These are phyloP conservation scores for Pyrus pyrifolia DNA, from an alignment of 306 rosid genomes.

Conservation along the genomic window DNA sequence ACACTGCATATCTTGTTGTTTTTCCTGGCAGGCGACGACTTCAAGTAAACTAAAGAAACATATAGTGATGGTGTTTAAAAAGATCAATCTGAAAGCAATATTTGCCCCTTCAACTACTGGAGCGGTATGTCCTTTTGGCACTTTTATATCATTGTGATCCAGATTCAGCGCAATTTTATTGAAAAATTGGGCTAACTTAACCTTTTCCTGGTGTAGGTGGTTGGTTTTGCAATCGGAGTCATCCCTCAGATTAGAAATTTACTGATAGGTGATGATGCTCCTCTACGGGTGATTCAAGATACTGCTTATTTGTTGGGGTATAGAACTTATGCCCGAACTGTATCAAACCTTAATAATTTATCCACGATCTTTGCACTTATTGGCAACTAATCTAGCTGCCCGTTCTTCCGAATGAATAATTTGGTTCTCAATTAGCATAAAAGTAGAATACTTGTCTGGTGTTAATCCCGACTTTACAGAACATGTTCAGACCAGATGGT, in stretches of 20 bases:
- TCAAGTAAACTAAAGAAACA: conserved; percentile 22
- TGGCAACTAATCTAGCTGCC: too few species aligned
- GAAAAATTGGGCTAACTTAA: neutral
- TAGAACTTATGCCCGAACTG: neutral
- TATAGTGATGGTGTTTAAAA: conserved; percentile 14
- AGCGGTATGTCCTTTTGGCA: conserved; percentile 39
- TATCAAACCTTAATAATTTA: too few species aligned
- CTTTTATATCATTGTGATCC: too few species aligned
- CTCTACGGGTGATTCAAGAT: conserved; percentile 63
- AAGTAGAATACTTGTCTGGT: too few species aligned
- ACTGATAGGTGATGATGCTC: conserved; percentile 58
- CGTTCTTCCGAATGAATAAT: too few species aligned
- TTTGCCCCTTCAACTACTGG: conserved; percentile 80
- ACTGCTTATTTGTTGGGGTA: conserved; percentile 66
- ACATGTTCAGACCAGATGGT: too few species aligned
- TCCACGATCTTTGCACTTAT: too few species aligned
- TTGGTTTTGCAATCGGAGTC: conserved; percentile 57
- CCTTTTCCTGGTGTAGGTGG: conserved; percentile 27
- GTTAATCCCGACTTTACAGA: too few species aligned
- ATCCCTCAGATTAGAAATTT: conserved; percentile 38
- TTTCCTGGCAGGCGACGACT: conserved; percentile 32
- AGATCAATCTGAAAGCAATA: conserved; percentile 45
- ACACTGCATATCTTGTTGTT: neutral
- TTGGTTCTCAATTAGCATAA: too few species aligned
- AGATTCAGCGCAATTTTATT: neutral